phyloP scores from a whole-genome alignment of 371 early-diverging fungal genomes.

The Mucor circinelloides region DNA sequence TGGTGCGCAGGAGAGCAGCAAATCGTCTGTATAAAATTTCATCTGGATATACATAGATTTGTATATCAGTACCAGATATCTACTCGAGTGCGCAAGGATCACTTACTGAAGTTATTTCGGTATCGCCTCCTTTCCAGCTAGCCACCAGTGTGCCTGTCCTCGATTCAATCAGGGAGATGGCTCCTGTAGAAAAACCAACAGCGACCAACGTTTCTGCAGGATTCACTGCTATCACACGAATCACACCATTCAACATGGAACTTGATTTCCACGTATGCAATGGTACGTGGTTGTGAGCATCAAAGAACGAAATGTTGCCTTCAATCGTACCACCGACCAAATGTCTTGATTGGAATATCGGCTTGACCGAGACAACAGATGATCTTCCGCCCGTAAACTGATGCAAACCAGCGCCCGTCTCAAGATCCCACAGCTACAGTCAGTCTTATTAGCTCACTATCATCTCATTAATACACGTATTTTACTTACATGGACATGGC shows the following conservation, averaged over 20 bases:
- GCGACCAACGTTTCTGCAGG: conserved; percentile 62
- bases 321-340: conserved; percentile 60
- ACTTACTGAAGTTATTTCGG: conserved; percentile 62
- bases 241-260: conserved; percentile 34
- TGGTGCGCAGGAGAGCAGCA: conserved; percentile 62
- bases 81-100: background rate
- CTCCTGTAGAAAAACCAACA: conserved; percentile 61
- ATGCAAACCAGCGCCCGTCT: conserved; percentile 57
- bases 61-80: background rate
- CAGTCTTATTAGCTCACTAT: background rate
- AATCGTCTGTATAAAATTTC: conserved; percentile 64
- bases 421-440: conserved; percentile 62
- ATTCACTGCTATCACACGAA: conserved; percentile 50
- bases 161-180: conserved; percentile 61
- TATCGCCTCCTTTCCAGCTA: conserved; percentile 68
- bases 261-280: conserved; percentile 57
- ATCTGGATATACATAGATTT: conserved; percentile 39
- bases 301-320: conserved; percentile 50
- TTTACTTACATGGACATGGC: conserved; percentile 66
- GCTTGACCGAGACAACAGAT: conserved; percentile 55
- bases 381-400: conserved; percentile 54
- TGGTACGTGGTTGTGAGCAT: conserved; percentile 37
- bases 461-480: too few relatives aligned
- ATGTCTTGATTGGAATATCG: conserved; percentile 58
- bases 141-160: conserved; percentile 65